phyloP scores from a whole-genome alignment of 2,329 filamentous ascomycete genomes.

The Colletotrichum tropicicola region DNA sequence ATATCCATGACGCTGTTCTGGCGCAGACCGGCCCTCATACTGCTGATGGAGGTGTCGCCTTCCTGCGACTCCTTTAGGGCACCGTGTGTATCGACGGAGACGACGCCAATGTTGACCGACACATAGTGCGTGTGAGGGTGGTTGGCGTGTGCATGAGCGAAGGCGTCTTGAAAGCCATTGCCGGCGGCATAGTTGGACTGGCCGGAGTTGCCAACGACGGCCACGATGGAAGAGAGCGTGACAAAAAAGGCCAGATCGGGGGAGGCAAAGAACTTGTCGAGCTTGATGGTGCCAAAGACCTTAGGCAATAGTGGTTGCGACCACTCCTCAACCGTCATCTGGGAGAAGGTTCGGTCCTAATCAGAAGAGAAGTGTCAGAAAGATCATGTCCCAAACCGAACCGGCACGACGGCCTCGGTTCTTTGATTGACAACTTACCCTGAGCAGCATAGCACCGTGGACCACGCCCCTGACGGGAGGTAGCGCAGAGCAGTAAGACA shows the following conservation, averaged over 20 bases:
- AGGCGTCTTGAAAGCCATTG: conserved; percentile 44
- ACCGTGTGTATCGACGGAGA: conserved; percentile 1
- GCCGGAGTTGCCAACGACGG: conserved; percentile 3
- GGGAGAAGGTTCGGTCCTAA: neutral
- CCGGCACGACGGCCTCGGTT: too few relatives aligned
- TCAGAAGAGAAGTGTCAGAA: too few relatives aligned
- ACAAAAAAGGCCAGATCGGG: conserved; percentile 25
- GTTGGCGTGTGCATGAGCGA: neutral
- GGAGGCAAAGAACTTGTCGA: neutral
- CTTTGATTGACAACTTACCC: too few relatives aligned
- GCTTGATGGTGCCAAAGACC: conserved; percentile 4
- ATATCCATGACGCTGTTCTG: neutral
- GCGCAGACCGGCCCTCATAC: too few relatives aligned
- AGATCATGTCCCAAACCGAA: too few relatives aligned
- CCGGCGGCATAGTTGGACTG: conserved; percentile 33
- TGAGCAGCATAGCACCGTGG: conserved; percentile 53
- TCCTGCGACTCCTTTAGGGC: too few relatives aligned
- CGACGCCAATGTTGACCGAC: conserved; percentile 33
- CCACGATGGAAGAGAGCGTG: conserved; percentile 17
- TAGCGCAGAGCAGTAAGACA: conserved; percentile 11
- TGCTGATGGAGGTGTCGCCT: too few relatives aligned
- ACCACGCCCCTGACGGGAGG: conserved; percentile 51
- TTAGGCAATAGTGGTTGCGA: conserved; percentile 11
- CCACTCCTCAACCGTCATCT: neutral
- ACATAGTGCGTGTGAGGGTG: conserved; percentile 25